Conservation (phyloP, 2,329 filamentous ascomycete species). For the Ceratocystis alfenasii region DNA sequence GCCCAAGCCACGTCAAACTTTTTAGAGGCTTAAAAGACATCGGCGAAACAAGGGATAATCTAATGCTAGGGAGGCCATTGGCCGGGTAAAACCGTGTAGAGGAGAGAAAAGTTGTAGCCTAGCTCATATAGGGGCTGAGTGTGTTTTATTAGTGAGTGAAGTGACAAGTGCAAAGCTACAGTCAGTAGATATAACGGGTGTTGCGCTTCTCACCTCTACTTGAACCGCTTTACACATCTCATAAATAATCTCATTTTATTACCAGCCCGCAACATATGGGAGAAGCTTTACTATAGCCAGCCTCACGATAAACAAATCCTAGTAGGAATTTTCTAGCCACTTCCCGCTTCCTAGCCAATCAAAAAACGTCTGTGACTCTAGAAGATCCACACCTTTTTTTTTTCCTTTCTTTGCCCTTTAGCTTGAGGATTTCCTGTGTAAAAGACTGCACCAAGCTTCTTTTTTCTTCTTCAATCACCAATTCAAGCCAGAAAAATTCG, state of each 20-base stretch:
- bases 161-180: background rate
- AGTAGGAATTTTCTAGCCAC: background rate
- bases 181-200: background rate
- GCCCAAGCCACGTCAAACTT: background rate
- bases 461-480: background rate
- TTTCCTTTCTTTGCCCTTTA: background rate
- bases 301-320: constrained; percentile 1
- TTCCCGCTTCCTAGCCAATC: background rate
- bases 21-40: background rate
- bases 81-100: constrained; percentile 1
- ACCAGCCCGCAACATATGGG: background rate
- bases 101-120: background rate
- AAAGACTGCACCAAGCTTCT: background rate
- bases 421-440: background rate
- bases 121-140: background rate
- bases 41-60: constrained; percentile 11
- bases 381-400: constrained; percentile 3
- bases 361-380: background rate
- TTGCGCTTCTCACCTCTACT: background rate
- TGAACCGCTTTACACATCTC: background rate
- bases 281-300: constrained; percentile 6
- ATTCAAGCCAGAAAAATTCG: background rate
- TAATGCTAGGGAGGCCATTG: background rate
- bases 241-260: background rate
- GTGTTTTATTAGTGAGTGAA: background rate